Base-by-base conservation (phyloP, 2,329 filamentous ascomycete species). In the Hymenoscyphus repandus region DNA sequence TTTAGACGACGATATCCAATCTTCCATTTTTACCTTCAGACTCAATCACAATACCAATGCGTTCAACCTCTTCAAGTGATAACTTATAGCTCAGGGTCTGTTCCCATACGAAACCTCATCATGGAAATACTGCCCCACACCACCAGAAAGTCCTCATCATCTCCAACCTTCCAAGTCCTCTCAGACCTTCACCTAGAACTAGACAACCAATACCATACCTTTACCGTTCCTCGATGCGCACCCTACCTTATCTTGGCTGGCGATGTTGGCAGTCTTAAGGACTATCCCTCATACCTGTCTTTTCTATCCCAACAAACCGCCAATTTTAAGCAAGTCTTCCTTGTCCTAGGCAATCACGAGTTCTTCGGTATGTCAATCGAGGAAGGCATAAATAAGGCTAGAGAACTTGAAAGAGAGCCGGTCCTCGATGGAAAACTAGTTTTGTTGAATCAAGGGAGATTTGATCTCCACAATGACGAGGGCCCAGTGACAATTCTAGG, bases 331-430 rank as follows among this genome's bases (percentile, higher is more conserved):
- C 58, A 63, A 6, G 70, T 77, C 18, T 71, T 76, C 50, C 68
- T 72, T 33, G 57, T 76, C 0, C 60, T 72, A 6, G 73, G 74
- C 1, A 78, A 78, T 53, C 72, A 77, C 56, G 74, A 77, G 56
- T 68, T 74, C 2, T 74, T 72, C 54, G 50, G 64, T 30, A 63
- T 61, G 34, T 65, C 46, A 41, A 69, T 66, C 64, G 15, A 30
- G 2, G 54, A 60, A 2, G 62, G 56, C 6, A 4, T 57, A 33
- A 49, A 52, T 27, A 31, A 37, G 41, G 52, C 52, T 1, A 45
- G 9, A 43, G 48, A 46, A 15, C 51, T 55, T 4, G 51, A 53
- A 33, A n/a, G 11, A 2, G 52, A 55, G 36, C 9, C 42, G 36
- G 20, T 42, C n/a, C 9, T 55, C 5, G 15, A 48, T 1, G 52